phyloP scores from a whole-genome alignment of 2,329 filamentous ascomycete species.

The Simplicillium aogashimaense region DNA sequence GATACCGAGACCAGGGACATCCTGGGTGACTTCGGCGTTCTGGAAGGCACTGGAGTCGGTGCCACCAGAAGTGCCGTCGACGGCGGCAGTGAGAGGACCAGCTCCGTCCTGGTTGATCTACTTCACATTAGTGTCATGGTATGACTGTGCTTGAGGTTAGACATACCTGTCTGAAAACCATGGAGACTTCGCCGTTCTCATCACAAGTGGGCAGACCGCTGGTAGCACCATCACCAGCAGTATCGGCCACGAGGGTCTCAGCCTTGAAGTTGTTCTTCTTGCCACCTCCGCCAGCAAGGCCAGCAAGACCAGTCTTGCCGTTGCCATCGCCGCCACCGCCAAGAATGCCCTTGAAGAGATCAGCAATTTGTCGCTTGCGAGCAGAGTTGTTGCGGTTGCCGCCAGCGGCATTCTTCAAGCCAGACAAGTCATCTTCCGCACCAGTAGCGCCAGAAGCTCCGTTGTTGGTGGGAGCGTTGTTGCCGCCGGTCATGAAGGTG shows the following conservation, averaged over 20 bases:
- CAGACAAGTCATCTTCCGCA: constrained; percentile 32
- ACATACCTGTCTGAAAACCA: constrained; percentile 43
- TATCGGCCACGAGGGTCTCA: constrained; percentile 40
- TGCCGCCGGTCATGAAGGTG: constrained; percentile 46
- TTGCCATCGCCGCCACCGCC: constrained; percentile 9
- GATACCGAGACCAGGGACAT: constrained; percentile 49
- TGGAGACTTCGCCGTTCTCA: constrained; percentile 46
- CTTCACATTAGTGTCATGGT: background rate
- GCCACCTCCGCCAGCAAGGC: background rate
- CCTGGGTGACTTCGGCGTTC: constrained; percentile 44
- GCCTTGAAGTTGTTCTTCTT: constrained; percentile 25
- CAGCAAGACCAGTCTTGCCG: constrained; percentile 11
- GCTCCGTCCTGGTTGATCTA: constrained; percentile 66
- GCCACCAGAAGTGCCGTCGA: constrained; percentile 55
- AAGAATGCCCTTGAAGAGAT: constrained; percentile 16
- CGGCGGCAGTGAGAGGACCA: constrained; percentile 48
- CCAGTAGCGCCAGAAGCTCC: constrained; percentile 26
- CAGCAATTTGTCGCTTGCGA: constrained; percentile 18
- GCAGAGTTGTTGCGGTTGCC: constrained; percentile 10
- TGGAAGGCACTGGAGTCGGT: constrained; percentile 51
- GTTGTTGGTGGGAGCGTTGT: constrained; percentile 24
- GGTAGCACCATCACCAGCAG: constrained; percentile 38
- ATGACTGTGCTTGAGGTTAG: background rate
- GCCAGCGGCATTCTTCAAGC: constrained; percentile 7
- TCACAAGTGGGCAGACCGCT: constrained; percentile 48